phyloP scores from a whole-genome alignment of 2,329 filamentous ascomycete genomes.

The Bipolaris oryzae region DNA sequence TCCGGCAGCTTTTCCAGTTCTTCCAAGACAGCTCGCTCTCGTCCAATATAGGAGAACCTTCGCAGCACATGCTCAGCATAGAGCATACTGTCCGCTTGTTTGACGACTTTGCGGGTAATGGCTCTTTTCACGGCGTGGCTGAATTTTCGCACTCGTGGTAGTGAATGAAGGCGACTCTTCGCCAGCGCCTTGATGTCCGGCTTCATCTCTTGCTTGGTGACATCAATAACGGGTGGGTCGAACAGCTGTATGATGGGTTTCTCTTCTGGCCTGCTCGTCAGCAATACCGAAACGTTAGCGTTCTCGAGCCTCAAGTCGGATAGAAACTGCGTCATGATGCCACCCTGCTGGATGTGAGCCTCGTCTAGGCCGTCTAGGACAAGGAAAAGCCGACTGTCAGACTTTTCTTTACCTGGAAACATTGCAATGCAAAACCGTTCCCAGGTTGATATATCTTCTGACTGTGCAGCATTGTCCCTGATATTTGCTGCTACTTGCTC shows the following conservation, averaged over 20 bases:
- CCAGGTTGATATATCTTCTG: not conserved
- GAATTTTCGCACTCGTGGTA: slow-evolving; percentile 22
- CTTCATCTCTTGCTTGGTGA: not conserved
- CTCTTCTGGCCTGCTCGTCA: slow-evolving; percentile 1
- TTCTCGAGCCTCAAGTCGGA: not conserved
- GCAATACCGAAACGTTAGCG: not conserved
- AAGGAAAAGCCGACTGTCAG: not conserved
- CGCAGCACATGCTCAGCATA: slow-evolving; percentile 48
- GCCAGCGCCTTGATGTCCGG: not conserved
- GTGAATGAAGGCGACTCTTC: not conserved
- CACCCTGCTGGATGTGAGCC: not conserved
- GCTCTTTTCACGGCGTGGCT: slow-evolving; percentile 35
- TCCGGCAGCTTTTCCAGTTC: slow-evolving; percentile 31
- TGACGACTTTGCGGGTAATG: slow-evolving; percentile 38
- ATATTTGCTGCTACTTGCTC: slow-evolving; percentile 39
- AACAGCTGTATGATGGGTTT: not conserved
- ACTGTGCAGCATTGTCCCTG: slow-evolving; percentile 26
- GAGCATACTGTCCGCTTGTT: slow-evolving; percentile 44
- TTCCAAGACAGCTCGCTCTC: slow-evolving; percentile 44
- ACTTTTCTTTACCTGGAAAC: not conserved
- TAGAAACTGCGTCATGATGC: slow-evolving; percentile 1
- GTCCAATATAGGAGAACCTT: slow-evolving; percentile 39
- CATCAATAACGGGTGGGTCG: not conserved
- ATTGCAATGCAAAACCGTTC: not conserved
- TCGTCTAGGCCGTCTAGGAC: slow-evolving; percentile 4